Base-by-base conservation (phyloP, 345 rosid genomes). In the Salix caprea region DNA sequence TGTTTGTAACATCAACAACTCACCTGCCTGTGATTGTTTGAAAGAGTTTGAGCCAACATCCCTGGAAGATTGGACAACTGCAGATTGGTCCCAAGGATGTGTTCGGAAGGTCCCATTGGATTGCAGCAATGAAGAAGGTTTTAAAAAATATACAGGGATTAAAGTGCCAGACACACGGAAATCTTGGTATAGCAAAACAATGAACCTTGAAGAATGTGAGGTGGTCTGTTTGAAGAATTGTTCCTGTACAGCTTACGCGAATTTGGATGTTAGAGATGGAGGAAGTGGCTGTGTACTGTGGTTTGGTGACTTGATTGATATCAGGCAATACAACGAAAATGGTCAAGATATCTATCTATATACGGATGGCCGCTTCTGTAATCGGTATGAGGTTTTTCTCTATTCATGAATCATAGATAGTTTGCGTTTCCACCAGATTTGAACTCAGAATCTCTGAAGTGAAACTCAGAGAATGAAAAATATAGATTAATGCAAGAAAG, bases 331-430 rank as follows among this genome's bases (percentile, higher is more conserved):
- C 30, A 65, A 44, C 24, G 78, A 76, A 30, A 81, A 67, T 24
- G 86, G 84, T 10, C 83, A 84, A 78, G 88, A 83, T 12, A 72
- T 84, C 26, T 87, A 82, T 74, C 26, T 87, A 82, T 74, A 16
- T 85, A 46, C 72, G 87, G 76, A 13, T 87, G 70, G 81, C 87
- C n/a, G 85, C 84, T 36, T 80, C 88, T 7, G 86, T 83, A 54
- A 68, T 79, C 39, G 86, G 86, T 83, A 71, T 46, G 50, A 4
- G 50, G 13, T 62, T n/a, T n/a, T 12, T 4, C 23, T 24, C 14
- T 26, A 3, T 46, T 46, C 50, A 11, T 12, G 50, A 46, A 46
- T 46, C 50, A 14, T 13, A 46, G 44, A 40, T 2, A 10, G 6
- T 46, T 11, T 46, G 16, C 15, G 1, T 46, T 14, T 0, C 15